A percentile compares a stretch with the other conserved stretches of the same genome.
phyloP scores from a whole-genome alignment of 306 rosid genomes.

The Quercus glauca region DNA sequence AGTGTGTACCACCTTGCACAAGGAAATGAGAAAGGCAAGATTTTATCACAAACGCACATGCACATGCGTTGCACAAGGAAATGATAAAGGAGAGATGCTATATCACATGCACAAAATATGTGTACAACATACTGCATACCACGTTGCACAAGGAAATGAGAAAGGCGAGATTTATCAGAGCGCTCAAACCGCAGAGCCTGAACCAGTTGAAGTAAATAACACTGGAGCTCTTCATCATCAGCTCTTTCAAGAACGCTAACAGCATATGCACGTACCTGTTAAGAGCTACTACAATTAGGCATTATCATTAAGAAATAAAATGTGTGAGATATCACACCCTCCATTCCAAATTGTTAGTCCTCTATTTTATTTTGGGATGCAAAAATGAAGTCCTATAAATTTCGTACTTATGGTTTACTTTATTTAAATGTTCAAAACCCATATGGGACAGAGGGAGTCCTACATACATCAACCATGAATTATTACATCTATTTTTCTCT shows the following conservation, averaged over 20 bases:
- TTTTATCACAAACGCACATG: no score
- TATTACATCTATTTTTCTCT: background rate
- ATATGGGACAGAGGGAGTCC: no score
- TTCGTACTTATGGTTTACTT: background rate
- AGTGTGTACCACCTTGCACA: no score
- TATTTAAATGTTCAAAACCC: background rate
- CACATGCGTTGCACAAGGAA: no score
- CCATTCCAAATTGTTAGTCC: no score
- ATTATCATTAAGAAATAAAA: conserved; percentile 10
- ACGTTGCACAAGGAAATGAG: conserved; percentile 87
- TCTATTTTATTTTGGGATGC: no score
- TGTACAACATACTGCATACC: conserved; percentile 45
- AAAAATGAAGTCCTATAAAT: no score
- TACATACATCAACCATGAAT: background rate
- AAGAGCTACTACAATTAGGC: conserved; percentile 14
- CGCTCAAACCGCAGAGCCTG: conserved; percentile 99
- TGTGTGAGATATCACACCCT: background rate
- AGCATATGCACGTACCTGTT: conserved; percentile 98
- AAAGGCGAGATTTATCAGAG: conserved; percentile 90
- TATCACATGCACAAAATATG: background rate
- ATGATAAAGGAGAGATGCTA: no score
- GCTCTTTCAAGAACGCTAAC: conserved; percentile 99
- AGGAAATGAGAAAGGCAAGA: no score
- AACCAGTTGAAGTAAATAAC: conserved; percentile 96
- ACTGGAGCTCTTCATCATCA: conserved; percentile 95